Conservation (phyloP, 768 basidiomycete species). For the Suillus luteus region DNA sequence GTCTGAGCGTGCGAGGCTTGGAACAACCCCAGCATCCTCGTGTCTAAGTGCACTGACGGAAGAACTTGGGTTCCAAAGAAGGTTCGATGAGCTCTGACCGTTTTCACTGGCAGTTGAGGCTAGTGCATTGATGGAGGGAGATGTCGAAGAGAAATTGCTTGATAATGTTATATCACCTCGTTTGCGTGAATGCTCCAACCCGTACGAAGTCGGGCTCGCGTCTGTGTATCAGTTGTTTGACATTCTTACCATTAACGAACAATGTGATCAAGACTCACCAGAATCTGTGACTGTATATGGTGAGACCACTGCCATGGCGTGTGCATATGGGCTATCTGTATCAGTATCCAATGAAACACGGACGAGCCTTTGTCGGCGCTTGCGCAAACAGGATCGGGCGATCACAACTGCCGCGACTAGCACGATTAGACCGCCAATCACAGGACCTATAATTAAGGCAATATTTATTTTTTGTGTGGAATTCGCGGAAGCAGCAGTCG, state of each 20-base stretch:
- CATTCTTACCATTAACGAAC: not conserved
- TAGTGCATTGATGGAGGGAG: not conserved
- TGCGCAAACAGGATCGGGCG: constrained; percentile 5
- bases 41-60: not conserved
- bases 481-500: not conserved
- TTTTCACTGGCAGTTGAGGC: not conserved
- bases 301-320: not conserved
- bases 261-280: constrained; percentile 6
- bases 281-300: constrained; percentile 6
- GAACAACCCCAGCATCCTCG: constrained; percentile 10
- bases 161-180: not conserved
- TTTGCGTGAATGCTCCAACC: not conserved
- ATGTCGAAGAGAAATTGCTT: not conserved
- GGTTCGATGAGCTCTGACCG: not conserved
- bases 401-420: not conserved
- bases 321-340: not conserved
- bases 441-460: constrained; percentile 8
- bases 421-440: constrained; percentile 9
- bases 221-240: not conserved
- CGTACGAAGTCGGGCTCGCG: not conserved
- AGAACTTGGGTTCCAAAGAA: not conserved
- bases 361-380: constrained; percentile 2
- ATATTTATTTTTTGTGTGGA: not conserved
- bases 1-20: not conserved
- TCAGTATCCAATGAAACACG: constrained; percentile 1